A percentile compares a stretch with the other conserved stretches of the same genome.
phyloP scores from a whole-genome alignment of 495 filamentous ascomycete genomes.

The Articulospora tetracladia region DNA sequence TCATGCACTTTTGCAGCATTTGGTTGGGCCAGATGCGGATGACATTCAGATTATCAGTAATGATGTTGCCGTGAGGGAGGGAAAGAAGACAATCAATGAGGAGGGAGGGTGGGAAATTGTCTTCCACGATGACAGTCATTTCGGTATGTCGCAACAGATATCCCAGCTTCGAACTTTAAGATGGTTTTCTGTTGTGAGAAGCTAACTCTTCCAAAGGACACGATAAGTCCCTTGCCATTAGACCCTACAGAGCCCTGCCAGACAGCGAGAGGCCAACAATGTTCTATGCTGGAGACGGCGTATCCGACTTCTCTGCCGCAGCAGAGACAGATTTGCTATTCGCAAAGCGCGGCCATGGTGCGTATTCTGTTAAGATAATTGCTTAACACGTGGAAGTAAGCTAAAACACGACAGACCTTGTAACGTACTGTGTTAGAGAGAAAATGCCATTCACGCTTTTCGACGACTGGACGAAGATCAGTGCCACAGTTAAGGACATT shows the following conservation, averaged over 20 bases:
- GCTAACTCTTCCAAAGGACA: slow-evolving; percentile 63
- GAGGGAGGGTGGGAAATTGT: slow-evolving; percentile 81
- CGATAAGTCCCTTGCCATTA: slow-evolving; percentile 87
- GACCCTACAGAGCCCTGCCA: slow-evolving; percentile 73
- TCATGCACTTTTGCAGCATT: slow-evolving; percentile 68
- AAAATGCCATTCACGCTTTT: slow-evolving; percentile 79
- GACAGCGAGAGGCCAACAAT: slow-evolving; percentile 64
- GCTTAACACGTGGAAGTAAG: neutral
- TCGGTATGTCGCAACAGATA: neutral
- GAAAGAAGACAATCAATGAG: slow-evolving; percentile 66
- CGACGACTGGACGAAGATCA: slow-evolving; percentile 71
- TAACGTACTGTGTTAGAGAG: slow-evolving; percentile 74
- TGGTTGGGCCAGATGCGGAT: slow-evolving; percentile 69
- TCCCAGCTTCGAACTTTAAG: slow-evolving; percentile 3
- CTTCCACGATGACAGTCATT: slow-evolving; percentile 79
- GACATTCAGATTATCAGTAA: slow-evolving; percentile 86
- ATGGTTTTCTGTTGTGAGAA: slow-evolving; percentile 47
- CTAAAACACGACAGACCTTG: slow-evolving; percentile 54
- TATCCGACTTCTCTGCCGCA: slow-evolving; percentile 84
- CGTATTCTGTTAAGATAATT: slow-evolving; percentile 17
- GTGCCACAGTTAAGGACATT: slow-evolving; percentile 70
- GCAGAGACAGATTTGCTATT: slow-evolving; percentile 86
- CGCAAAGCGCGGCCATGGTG: slow-evolving; percentile 86
- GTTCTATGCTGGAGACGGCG: slow-evolving; percentile 89
- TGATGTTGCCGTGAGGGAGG: slow-evolving; percentile 59